Evolutionary conservation across 169 alveolate genomes (phyloP), one percentile per base, ranked within the genome.

Genomic region (Plasmodium gallinaceum): DNA sequence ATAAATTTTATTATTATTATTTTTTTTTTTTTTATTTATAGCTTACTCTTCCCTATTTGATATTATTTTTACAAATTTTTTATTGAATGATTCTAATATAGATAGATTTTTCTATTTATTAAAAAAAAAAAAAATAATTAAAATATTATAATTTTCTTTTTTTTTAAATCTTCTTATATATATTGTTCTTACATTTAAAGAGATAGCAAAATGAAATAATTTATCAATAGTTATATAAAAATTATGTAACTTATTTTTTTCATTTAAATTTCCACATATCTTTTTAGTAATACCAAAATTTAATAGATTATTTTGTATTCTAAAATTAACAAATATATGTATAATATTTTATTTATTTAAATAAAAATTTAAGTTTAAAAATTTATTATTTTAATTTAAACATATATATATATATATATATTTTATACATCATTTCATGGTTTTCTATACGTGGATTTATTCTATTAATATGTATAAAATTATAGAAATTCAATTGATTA

Each of bases 1-100:
- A 74, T 7, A 2, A 32, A 4, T 32, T 32, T 32, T 32, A 32
- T 32, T 4, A 32, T 32, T n/a, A n/a, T n/a, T n/a, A n/a, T n/a
- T n/a, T n/a, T n/a, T n/a, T n/a, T n/a, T 32, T 32, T 32, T 32
- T 32, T 32, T 32, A 32, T 32, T 4, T 4, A 4, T 32, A 32
- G 39, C 5, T 51, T 75, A 75, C 88, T 57, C 64, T 75, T 75
- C 88, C 54, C 60, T 80, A 61, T 74, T 92, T 32, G 45, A 58
- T 45, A 60, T 39, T 74, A 61, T 88, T 65, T 62, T 60, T 42
- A 74, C 73, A 74, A 60, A 69, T 58, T 87, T 71, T 73, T 73
- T 48, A 32, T 26, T 48, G 54, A 72, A 61, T 58, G 73, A 83
- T 24, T 83, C 61, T 43, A 83, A 26, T 45, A 72, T 65, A 57